These are phyloP conservation scores for Pseudopithomyces maydicus DNA, from an alignment of 2,329 filamentous ascomycete genomes.

Conservation along the genomic window DNA sequence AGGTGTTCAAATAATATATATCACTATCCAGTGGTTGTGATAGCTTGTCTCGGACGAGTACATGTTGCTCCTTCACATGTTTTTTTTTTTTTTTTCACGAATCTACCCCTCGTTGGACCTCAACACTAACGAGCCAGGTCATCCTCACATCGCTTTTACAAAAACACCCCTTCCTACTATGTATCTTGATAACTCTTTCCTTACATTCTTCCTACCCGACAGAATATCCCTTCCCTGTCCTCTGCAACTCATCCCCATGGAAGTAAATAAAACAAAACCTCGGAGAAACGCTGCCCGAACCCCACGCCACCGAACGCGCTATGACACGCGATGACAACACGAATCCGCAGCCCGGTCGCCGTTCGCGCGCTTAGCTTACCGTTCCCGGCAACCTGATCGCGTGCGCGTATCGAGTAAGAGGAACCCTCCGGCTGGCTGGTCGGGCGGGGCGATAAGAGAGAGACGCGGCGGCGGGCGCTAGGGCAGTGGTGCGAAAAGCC, in stretches of 20 bases:
- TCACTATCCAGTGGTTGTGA: too few species aligned
- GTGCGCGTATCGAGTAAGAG: slow-evolving; percentile 10
- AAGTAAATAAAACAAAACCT: too few species aligned
- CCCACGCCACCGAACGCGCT: background rate
- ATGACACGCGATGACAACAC: slow-evolving; percentile 8
- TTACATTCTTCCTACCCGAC: too few species aligned
- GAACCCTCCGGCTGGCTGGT: background rate
- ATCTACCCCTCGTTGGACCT: too few species aligned
- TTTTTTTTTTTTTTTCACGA: too few species aligned
- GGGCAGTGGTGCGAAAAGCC: background rate
- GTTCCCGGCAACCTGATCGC: slow-evolving; percentile 6
- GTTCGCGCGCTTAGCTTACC: background rate
- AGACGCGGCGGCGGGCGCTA: background rate
- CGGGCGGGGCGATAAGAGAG: background rate
- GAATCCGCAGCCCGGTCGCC: background rate
- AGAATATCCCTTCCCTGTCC: background rate
- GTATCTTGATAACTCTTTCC: too few species aligned
- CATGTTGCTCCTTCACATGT: too few species aligned
- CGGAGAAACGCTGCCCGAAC: background rate
- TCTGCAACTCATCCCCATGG: background rate
- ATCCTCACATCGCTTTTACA: too few species aligned
- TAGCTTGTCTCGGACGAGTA: too few species aligned
- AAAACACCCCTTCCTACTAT: too few species aligned
- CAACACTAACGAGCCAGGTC: too few species aligned
- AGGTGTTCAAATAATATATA: background rate